Conservation (phyloP, 129 eudicot species). For the Saussurea involucrata region DNA sequence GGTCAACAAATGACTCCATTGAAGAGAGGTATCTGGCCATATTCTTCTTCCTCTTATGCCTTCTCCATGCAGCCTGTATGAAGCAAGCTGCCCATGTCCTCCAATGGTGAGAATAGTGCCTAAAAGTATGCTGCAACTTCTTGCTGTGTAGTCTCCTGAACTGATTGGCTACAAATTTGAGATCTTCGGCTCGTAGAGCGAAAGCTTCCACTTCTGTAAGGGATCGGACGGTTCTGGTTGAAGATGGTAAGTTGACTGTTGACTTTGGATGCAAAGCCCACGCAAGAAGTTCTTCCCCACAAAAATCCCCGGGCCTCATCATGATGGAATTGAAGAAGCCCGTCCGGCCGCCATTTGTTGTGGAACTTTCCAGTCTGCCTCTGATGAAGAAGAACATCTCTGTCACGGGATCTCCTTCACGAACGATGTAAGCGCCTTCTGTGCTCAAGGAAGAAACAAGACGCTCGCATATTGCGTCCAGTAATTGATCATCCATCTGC, state of each 20-base stretch:
- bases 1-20: conserved; percentile 63
- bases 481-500: conserved; percentile 95
- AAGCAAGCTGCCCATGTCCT: conserved; percentile 99
- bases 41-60: conserved; percentile 64
- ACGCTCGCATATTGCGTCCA: conserved; percentile 97
- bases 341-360: conserved; percentile 95
- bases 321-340: conserved; percentile 87
- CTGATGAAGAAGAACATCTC: conserved; percentile 95
- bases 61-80: conserved; percentile 96
- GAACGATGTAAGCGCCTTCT: conserved; percentile 83
- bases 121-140: conserved; percentile 91
- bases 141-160: conserved; percentile 92
- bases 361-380: conserved; percentile 88
- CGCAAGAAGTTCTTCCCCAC: conserved; percentile 93
- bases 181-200: conserved; percentile 89
- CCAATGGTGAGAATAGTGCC: conserved; percentile 97
- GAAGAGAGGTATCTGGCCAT: conserved; percentile 60
- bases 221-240: conserved; percentile 87
- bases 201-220: conserved; percentile 94
- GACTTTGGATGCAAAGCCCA: conserved; percentile 98
- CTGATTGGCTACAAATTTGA: conserved; percentile 90
- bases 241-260: conserved; percentile 79
- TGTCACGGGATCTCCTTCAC: conserved; percentile 93
- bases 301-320: conserved; percentile 85
- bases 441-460: conserved; percentile 88